These are phyloP conservation scores for Tuber microsphaerosporum DNA, from an alignment of 495 filamentous ascomycete species.

Conservation along the genomic window DNA sequence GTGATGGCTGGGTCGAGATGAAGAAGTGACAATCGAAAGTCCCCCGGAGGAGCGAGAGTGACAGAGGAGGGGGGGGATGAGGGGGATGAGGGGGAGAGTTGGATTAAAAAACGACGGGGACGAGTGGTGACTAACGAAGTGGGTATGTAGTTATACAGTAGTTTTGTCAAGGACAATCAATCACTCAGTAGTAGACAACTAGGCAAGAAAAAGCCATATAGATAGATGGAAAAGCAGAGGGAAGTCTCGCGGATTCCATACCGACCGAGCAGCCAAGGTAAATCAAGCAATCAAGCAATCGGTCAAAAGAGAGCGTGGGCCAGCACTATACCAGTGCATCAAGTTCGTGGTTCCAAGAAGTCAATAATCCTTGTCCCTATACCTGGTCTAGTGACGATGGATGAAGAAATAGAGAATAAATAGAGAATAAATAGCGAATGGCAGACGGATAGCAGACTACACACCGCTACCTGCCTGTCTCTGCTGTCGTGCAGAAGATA, in stretches of 20 bases:
- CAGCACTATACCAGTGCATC: not conserved
- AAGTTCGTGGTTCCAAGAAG: not conserved
- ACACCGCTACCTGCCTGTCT: not conserved
- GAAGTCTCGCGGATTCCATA: not conserved
- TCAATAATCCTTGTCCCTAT: not conserved
- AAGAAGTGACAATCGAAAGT: not conserved
- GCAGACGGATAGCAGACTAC: not conserved
- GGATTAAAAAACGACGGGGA: not conserved
- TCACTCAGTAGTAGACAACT: not conserved
- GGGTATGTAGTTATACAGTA: not conserved
- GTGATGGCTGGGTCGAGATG: not conserved
- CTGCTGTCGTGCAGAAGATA: not conserved
- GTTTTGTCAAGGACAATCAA: not conserved
- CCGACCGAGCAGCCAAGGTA: not conserved
- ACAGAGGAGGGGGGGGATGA: not conserved
- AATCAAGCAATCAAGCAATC: not conserved
- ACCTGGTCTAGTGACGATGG: not conserved
- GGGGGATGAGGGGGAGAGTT: not conserved
- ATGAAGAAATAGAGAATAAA: not conserved
- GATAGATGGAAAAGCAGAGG: not conserved
- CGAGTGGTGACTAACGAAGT: not conserved
- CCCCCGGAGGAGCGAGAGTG: slow-evolving; percentile 1
- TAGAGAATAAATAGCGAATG: not conserved
- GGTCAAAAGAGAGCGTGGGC: not conserved
- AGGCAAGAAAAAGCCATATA: not conserved